Evolutionary conservation across 106 monocot genomes (phyloP), one percentile per base, ranked within the genome.

Genomic region (Phalaenopsis aphrodite): DNA sequence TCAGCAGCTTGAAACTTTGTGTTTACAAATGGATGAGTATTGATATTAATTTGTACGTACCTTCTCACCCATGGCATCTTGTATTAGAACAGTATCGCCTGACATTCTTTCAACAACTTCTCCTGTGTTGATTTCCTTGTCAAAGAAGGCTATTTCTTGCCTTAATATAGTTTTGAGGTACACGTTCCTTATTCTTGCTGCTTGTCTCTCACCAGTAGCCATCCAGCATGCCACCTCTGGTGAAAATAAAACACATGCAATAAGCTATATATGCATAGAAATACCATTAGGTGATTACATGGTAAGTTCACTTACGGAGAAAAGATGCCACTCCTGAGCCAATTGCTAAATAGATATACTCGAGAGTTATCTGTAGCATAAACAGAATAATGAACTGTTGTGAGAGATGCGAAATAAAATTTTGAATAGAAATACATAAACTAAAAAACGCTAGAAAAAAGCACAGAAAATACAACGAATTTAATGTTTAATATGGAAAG

Each of bases 21-120:
- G 8, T 37, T 68, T 68, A 68, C 4, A 37, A 68, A 68, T 68
- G 67, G 10, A 0, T 68, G 9, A 8, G 11, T n/a, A 30, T 68
- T 1, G 4, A 30, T 30, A 30, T 30, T 30, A 4, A 38, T 48
- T 48, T 61, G 37, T 64, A 39, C 47, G 3, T 79, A 89, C 90
- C 85, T 90, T 90, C 76, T 90, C 90, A 42, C 90, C 90, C 85
- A 90, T 83, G 73, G 90, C 90, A 85, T 90, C 64, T 21, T 79
- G 79, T 2, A 79, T 79, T 41, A 79, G 42, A 21, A 79, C 64
- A 5, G 79, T 79, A 65, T 79, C 79, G 14, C 79, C 79, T 3
- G 79, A 79, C 65, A 79, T 65, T 42, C 79, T 79, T 21, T 58
- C 79, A 45, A 79, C 43, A 21, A 79, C 79, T 65, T 79, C 79